Conservation (phyloP, 225 moss, liverwort and hornwort genomes). For the Sphagnum contortum region DNA sequence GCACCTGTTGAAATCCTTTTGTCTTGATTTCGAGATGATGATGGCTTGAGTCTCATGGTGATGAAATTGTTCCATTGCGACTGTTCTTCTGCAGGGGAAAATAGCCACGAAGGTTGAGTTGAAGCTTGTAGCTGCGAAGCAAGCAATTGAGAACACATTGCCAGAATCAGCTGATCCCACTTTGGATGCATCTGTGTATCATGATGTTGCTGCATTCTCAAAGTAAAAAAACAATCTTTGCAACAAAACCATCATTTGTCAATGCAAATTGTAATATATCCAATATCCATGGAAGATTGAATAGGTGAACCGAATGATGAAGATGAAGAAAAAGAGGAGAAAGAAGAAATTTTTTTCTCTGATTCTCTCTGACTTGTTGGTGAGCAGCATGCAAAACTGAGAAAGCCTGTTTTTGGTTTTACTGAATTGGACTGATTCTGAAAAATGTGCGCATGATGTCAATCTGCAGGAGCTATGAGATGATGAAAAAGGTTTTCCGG, state of each 20-base stretch:
- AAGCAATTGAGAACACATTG: constrained; percentile 17
- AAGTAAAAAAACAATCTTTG: constrained; percentile 17
- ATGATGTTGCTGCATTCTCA: constrained; percentile 34
- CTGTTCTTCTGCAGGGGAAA: too few species aligned
- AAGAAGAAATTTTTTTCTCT: neutral
- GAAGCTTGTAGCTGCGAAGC: constrained; percentile 33
- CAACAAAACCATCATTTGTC: neutral
- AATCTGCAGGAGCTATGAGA: constrained; percentile 40
- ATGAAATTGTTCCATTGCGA: too few species aligned
- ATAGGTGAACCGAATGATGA: neutral
- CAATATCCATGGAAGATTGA: neutral
- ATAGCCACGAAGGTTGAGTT: neutral
- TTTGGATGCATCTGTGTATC: constrained; percentile 23
- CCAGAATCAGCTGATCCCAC: constrained; percentile 19
- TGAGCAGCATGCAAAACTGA: neutral
- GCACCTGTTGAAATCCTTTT: too few species aligned
- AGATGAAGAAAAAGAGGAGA: neutral
- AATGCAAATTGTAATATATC: neutral
- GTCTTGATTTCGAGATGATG: too few species aligned
- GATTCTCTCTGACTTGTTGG: neutral
- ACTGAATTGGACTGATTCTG: neutral
- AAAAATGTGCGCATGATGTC: neutral
- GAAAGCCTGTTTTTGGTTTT: neutral
- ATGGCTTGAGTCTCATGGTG: too few species aligned
- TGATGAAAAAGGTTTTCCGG: constrained; percentile 45